A percentile compares a stretch with the other conserved stretches of the same genome.
These are phyloP conservation scores for Cryptosporidium xiaoi DNA, from an alignment of 169 alveolate species.

Conservation along the genomic window DNA sequence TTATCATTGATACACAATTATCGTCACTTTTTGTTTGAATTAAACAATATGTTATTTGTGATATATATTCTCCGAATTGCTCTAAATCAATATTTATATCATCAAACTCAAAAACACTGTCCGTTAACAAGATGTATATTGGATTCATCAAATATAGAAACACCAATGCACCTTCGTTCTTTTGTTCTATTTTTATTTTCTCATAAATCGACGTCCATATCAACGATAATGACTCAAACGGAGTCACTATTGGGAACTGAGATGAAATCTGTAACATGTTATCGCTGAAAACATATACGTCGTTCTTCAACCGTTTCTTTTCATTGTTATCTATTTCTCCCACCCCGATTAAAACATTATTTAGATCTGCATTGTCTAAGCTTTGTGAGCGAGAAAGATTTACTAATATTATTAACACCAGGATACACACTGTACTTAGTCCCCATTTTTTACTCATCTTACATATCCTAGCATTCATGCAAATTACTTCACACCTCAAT, in stretches of 20 bases:
- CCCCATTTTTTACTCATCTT: conserved; percentile 50
- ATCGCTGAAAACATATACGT: conserved; percentile 45
- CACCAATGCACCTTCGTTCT: conserved; percentile 60
- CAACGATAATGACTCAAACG: conserved; percentile 51
- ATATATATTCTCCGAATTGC: conserved; percentile 17
- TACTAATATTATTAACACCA: neutral
- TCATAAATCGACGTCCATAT: conserved; percentile 58
- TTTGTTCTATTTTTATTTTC: conserved; percentile 2
- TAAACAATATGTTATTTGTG: conserved; percentile 45
- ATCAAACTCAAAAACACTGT: conserved; percentile 8
- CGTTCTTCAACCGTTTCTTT: conserved; percentile 21
- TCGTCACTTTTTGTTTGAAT: conserved; percentile 33
- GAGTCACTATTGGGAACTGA: conserved; percentile 42
- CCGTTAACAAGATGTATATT: conserved; percentile 15
- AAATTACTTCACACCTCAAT: neutral
- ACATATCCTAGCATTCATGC: too few species aligned
- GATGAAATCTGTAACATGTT: conserved; percentile 60
- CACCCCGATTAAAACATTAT: conserved; percentile 10
- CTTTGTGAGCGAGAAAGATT: neutral
- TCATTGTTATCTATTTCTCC: conserved; percentile 51
- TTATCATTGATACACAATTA: conserved; percentile 16
- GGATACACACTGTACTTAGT: conserved; percentile 1
- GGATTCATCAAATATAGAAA: conserved; percentile 35
- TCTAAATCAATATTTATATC: conserved; percentile 8
- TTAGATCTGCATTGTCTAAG: neutral